A percentile compares a stretch with the other conserved stretches of the same genome.
Conservation (phyloP, 208 protist species). For the Trypanosoma congolense region DNA sequence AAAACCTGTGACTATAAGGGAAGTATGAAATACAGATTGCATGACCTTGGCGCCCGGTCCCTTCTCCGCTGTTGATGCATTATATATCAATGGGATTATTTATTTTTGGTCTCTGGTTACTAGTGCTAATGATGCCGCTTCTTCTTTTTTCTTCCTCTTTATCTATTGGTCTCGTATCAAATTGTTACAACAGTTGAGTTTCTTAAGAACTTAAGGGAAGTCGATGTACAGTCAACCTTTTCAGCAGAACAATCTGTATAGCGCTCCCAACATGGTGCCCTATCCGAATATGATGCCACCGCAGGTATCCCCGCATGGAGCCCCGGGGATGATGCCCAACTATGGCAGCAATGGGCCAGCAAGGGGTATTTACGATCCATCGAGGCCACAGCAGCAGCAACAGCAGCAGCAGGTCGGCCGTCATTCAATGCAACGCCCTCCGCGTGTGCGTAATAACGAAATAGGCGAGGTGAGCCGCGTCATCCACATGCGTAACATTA, state of each 20-base stretch:
- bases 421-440: constrained; percentile 16
- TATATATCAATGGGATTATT: too few relatives aligned
- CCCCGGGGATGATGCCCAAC: constrained; percentile 42
- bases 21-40: too few relatives aligned
- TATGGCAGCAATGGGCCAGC: constrained; percentile 31
- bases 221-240: constrained; percentile 78
- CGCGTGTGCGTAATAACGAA: constrained; percentile 73
- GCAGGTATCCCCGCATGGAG: constrained; percentile 25
- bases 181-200: constrained; percentile 6
- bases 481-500: constrained; percentile 90
- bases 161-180: neutral
- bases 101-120: too few relatives aligned
- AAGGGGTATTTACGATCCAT: constrained; percentile 26
- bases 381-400: constrained; percentile 12
- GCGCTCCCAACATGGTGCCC: constrained; percentile 65
- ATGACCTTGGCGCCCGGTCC: too few relatives aligned
- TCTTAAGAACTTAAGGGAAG: neutral
- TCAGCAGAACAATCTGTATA: constrained; percentile 59
- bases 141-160: too few relatives aligned
- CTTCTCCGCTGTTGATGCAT: too few relatives aligned
- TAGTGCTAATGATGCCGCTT: too few relatives aligned
- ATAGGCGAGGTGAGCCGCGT: constrained; percentile 81
- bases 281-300: constrained; percentile 35
- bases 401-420: constrained; percentile 16
- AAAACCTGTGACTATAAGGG: too few relatives aligned